Percentiles rank a stretch among this genome's conserved stretches.
Evolutionary conservation across 2,329 filamentous ascomycete genomes (phyloP).

Genomic region (Pyricularia grisea): DNA sequence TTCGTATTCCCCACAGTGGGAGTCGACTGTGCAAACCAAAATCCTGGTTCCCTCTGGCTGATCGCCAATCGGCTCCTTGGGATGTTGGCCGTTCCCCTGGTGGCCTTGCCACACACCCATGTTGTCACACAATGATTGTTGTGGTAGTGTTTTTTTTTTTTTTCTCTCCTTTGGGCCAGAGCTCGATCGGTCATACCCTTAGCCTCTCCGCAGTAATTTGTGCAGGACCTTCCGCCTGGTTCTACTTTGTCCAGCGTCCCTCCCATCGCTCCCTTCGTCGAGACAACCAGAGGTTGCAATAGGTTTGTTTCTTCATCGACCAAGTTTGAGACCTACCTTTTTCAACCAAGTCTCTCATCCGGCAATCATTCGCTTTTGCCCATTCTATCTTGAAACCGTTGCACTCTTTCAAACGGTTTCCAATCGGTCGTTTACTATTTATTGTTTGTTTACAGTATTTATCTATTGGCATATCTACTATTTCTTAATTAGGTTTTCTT

Average conservation of each 20-base stretch:
- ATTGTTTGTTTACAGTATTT: slow-evolving; percentile 11
- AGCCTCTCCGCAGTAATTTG: background rate
- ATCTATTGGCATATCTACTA: background rate
- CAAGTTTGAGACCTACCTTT: background rate
- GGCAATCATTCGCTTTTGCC: slow-evolving; percentile 12
- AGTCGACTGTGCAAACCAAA: background rate
- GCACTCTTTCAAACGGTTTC: slow-evolving; percentile 50
- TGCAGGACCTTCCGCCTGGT: background rate
- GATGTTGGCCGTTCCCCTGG: background rate
- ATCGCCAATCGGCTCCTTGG: slow-evolving; percentile 1
- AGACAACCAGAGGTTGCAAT: background rate
- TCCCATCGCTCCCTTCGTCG: background rate
- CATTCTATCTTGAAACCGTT: slow-evolving; percentile 19
- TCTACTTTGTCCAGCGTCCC: background rate
- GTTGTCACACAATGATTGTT: background rate
- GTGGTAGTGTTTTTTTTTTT: background rate
- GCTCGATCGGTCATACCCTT: background rate
- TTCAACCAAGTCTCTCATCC: background rate
- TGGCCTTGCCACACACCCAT: background rate
- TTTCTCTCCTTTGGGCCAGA: background rate
- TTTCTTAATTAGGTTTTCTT: background rate
- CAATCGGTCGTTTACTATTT: slow-evolving; percentile 21
- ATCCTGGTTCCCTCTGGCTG: background rate
- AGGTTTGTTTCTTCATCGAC: background rate
- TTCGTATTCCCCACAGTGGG: background rate